Evolutionary conservation across 148 eudicot species (phyloP).

Genomic region (Dysphania ambrosioides): DNA sequence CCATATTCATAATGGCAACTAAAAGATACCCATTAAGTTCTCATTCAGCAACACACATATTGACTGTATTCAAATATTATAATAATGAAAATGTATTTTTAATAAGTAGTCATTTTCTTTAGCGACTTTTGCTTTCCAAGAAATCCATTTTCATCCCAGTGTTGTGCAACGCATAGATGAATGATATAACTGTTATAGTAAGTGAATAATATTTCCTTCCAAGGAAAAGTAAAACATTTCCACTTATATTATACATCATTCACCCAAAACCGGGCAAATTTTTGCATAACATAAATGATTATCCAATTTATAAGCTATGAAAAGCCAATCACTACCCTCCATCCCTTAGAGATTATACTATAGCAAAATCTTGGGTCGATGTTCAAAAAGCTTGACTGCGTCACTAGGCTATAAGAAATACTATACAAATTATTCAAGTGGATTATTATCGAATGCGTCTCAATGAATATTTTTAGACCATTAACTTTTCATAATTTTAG

Average conservation of each 20-base stretch:
- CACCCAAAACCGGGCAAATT: background rate
- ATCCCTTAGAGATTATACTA: no score
- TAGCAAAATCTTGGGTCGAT: no score
- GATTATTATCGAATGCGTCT: no score
- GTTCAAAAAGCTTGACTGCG: no score
- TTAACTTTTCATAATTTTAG: no score
- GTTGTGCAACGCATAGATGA: background rate
- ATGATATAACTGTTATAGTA: background rate
- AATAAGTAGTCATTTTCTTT: background rate
- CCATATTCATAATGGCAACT: background rate
- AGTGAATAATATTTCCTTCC: background rate
- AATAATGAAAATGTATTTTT: no score
- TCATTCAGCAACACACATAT: background rate
- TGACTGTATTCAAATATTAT: no score
- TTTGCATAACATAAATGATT: background rate
- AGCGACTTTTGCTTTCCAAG: background rate
- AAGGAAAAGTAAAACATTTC: background rate
- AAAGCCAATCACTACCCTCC: background rate
- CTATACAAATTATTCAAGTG: no score
- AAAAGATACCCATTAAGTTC: background rate
- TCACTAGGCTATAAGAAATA: no score
- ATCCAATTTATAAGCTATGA: background rate
- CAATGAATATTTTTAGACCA: no score
- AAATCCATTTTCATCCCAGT: background rate
- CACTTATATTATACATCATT: background rate